Percentiles rank a stretch among this genome's conserved stretches.
Conservation (phyloP, 208 protist species). For the Trypanosoma mega region DNA sequence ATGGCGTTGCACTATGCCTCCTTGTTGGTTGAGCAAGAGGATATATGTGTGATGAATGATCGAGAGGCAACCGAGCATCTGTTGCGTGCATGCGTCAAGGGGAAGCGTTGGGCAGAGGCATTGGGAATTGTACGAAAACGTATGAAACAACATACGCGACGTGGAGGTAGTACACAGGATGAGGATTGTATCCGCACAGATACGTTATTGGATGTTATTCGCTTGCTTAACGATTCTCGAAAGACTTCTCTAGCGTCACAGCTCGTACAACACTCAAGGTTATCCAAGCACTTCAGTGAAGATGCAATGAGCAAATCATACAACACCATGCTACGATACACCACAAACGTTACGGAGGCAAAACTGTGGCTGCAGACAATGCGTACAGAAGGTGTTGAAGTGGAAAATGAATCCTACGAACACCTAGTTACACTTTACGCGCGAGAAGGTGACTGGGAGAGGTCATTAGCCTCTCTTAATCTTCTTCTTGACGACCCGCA, state of each 20-base stretch:
- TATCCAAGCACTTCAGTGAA: slow-evolving; percentile 23
- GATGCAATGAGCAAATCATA: slow-evolving; percentile 22
- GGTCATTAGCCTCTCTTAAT: slow-evolving; percentile 48
- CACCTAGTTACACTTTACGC: slow-evolving; percentile 52
- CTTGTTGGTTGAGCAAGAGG: slow-evolving; percentile 25
- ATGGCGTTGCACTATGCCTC: slow-evolving; percentile 34
- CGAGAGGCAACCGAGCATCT: slow-evolving; percentile 23
- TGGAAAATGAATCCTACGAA: slow-evolving; percentile 66
- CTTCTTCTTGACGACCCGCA: slow-evolving; percentile 42
- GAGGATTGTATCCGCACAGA: slow-evolving; percentile 4
- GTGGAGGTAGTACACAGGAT: background rate
- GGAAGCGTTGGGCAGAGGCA: slow-evolving; percentile 57
- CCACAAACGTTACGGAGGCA: slow-evolving; percentile 11
- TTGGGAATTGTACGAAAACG: slow-evolving; percentile 25
- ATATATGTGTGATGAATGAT: slow-evolving; percentile 27
- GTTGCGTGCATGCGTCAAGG: slow-evolving; percentile 39
- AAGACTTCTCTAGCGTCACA: slow-evolving; percentile 15
- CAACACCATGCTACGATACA: slow-evolving; percentile 22
- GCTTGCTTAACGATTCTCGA: slow-evolving; percentile 16
- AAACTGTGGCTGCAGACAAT: slow-evolving; percentile 19
- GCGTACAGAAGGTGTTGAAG: slow-evolving; percentile 10
- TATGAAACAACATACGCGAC: background rate
- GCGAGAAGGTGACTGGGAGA: slow-evolving; percentile 52
- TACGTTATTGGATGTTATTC: slow-evolving; percentile 19
- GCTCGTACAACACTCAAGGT: slow-evolving; percentile 14